Conservation (phyloP, 2,329 filamentous ascomycete species). For the Phialophora chinensis region DNA sequence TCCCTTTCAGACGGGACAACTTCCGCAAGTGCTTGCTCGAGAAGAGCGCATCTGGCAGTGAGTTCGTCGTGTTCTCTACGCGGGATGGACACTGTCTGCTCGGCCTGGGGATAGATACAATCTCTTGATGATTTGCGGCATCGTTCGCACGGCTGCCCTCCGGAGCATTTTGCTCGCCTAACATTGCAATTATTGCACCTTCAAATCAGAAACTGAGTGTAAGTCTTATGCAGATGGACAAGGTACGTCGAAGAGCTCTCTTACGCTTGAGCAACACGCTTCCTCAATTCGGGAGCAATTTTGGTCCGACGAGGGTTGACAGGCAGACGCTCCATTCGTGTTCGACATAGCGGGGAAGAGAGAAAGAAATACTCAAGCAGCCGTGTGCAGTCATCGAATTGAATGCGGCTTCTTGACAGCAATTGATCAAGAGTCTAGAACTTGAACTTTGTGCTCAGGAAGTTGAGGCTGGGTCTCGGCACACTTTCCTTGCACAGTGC, state of each 20-base stretch:
- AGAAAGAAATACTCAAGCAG: background rate
- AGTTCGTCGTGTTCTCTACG: constrained; percentile 53
- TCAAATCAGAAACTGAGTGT: background rate
- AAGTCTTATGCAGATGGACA: background rate
- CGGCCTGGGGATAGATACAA: constrained; percentile 55
- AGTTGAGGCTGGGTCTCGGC: background rate
- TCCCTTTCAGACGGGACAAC: constrained; percentile 24
- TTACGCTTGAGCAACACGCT: constrained; percentile 27
- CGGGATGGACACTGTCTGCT: constrained; percentile 54
- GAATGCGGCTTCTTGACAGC: background rate
- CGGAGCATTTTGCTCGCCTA: constrained; percentile 60
- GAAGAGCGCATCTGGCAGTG: constrained; percentile 48
- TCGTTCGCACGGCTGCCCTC: constrained; percentile 56
- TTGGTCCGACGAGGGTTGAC: constrained; percentile 26
- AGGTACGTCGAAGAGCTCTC: background rate
- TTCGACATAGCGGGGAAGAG: constrained; percentile 7
- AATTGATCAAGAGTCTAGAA: background rate
- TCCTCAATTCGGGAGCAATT: constrained; percentile 26
- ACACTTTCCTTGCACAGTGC: background rate
- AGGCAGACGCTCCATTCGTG: constrained; percentile 24
- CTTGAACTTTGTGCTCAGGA: background rate
- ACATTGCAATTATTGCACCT: constrained; percentile 63
- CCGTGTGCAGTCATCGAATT: background rate
- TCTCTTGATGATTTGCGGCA: constrained; percentile 53
- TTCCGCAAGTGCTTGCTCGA: constrained; percentile 44